Base-by-base conservation (phyloP, 306 rosid species). In the Prinsepia uniflora region DNA sequence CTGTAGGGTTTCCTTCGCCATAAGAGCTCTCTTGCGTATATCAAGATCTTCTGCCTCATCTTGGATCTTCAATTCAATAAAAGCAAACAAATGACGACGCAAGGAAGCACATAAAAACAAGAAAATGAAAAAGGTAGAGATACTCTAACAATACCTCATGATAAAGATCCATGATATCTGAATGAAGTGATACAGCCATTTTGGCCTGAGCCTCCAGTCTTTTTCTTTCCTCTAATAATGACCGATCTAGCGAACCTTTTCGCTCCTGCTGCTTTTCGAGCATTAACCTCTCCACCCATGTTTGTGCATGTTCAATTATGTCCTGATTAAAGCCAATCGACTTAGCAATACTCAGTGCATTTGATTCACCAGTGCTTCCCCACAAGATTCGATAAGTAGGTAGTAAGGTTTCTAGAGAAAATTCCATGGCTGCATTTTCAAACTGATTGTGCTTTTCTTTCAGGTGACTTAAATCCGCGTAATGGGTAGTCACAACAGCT, bases 391-490 rank as follows among this genome's bases (percentile, higher is more conserved):
- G 87, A 75, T 84, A 93, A 42, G 97, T 90, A 43, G 98, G 98
- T 78, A 72, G 89, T 72, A 93, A 75, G 67, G 90, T 93, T 80
- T 86, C 79, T 10, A 76, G 77, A 12, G 94, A 90, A 77, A 90
- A 93, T 73, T 90, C 97, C 97, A 89, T 85, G 68, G 96, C 98
- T 73, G 98, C 97, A 83, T 93, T 93, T 79, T 86, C 92, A 70
- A 93, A 93, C 30, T 69, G 53, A 70, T 68, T 58, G 75, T 90
- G 96, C 62, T 76, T 85, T 78, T 88, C 97, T 84, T 89, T 93
- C 70, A 93, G 76, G 57, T 72, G 47, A 78, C 90, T 93, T 73
- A 93, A 83, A 87, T 93, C 98, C 24, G 88, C 90, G 77, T 86
- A 93, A 82, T 93, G 98, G 65, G 98, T 90, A 68, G 98, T 93